Percentiles rank a stretch among this genome's conserved stretches.
Conservation (phyloP, 441 rosid genomes). For the Jatropha multifida region DNA sequence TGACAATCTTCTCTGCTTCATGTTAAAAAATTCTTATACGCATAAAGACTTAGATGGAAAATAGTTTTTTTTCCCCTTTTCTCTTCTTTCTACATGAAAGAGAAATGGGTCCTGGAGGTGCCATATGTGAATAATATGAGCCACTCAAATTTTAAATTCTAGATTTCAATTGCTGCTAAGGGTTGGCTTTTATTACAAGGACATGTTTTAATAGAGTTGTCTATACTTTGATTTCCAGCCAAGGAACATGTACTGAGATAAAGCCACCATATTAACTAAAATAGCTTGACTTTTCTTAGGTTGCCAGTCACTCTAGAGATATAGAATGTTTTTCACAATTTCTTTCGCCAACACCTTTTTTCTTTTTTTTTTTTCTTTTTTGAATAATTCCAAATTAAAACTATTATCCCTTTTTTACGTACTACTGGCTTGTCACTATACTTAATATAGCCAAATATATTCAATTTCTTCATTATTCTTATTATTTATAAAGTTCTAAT, state of each 20-base stretch:
- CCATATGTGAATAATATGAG: neutral
- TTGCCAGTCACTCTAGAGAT: neutral
- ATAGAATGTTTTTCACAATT: neutral
- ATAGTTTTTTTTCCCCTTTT: too few relatives aligned
- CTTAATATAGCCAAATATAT: too few relatives aligned
- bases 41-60: too few relatives aligned
- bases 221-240: neutral
- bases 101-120: too few relatives aligned
- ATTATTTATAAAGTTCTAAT: too few relatives aligned
- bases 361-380: neutral
- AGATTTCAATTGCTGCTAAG: neutral
- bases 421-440: neutral
- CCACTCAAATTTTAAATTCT: neutral
- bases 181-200: neutral
- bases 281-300: neutral
- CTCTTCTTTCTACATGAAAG: too few relatives aligned
- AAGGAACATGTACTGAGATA: neutral
- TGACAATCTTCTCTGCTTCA: too few relatives aligned
- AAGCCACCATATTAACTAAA: constrained; percentile 1
- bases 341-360: neutral
- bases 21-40: too few relatives aligned
- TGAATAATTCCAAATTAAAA: neutral
- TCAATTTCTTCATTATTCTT: too few relatives aligned
- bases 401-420: neutral
- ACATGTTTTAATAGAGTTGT: neutral